Evolutionary conservation across 192 early-diverging fungal genomes (phyloP).

Genomic region (Neocallimastix lanati): DNA sequence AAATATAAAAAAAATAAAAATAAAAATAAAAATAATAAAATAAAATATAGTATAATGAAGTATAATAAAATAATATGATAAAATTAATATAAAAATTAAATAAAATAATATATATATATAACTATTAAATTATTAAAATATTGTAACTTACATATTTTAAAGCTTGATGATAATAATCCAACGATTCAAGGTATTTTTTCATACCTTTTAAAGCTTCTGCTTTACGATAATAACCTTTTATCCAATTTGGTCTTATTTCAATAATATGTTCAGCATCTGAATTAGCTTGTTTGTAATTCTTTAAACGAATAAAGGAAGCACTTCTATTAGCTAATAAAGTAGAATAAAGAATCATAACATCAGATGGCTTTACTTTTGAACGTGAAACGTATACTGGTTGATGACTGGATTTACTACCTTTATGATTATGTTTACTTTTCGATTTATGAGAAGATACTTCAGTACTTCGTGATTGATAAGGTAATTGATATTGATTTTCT

Average conservation of each 20-base stretch:
- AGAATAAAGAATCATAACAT: neutral
- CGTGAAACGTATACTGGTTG: neutral
- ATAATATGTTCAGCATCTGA: neutral
- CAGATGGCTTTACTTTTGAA: neutral
- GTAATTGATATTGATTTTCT: neutral
- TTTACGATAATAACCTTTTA: neutral
- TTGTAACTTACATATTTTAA: neutral
- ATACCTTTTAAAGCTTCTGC: neutral
- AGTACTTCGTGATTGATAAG: neutral
- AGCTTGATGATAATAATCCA: neutral
- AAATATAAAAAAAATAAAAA: no score
- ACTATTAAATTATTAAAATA: no score
- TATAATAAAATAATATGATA: no score
- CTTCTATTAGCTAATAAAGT: neutral
- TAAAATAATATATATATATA: no score
- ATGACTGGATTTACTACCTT: neutral
- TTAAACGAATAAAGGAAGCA: neutral
- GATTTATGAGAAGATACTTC: neutral
- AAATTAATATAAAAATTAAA: no score
- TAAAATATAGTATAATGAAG: no score
- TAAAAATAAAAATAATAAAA: no score
- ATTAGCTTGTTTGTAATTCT: neutral
- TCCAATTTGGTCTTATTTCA: neutral
- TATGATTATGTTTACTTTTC: neutral
- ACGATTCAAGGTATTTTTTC: neutral